Evolutionary conservation across 2,329 filamentous ascomycete genomes (phyloP), one percentile per base, ranked within the genome.

Genomic region (Chaetomium olivaceum): DNA sequence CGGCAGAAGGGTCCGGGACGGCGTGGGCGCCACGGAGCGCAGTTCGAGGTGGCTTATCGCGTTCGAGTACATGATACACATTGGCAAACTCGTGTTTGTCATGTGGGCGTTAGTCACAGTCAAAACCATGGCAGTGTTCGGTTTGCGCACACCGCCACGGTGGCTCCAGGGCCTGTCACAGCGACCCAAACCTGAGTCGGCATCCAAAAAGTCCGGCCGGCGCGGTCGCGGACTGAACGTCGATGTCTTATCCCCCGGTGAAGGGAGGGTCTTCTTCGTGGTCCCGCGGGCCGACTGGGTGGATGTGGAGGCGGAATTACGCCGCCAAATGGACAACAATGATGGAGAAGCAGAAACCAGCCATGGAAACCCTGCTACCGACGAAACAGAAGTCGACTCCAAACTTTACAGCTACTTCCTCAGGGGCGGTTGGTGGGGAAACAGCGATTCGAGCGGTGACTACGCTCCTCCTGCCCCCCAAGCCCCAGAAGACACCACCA

Each of bases 351-450:
- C 75, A 48, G 77, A 77, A 57, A 75, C 4, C 3, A 16, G 16
- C 51, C 23, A 36, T 16, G 8, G 79, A 2, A 54, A 29, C 7
- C 57, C 54, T 4, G 48, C 25, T 19, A 69, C 80, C 7, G 80
- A 87, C 50, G 91, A 95, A 71, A 84, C 85, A 31, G 85, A 86
- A 48, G 80, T 97, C 2, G 90, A 94, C 69, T 83, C 84, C 2
- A 89, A 87, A 65, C 80, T 97, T 1, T 98, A 97, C 75, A 82
- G 82, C 33, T 95, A 93, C 86, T 98, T 92, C 91, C 87, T 90
- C 61, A 82, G 83, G 62, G 92, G 92, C 23, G 92, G 91, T 8
- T 91, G 91, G 80, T 97, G 92, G 88, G 93, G 94, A 1, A 88
- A 89, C 19, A 82, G 89, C 36, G 94, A 98, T 75, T 82, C 83